Conservation (phyloP, 805 yeast genomes). For the Candida sphagnicola region DNA sequence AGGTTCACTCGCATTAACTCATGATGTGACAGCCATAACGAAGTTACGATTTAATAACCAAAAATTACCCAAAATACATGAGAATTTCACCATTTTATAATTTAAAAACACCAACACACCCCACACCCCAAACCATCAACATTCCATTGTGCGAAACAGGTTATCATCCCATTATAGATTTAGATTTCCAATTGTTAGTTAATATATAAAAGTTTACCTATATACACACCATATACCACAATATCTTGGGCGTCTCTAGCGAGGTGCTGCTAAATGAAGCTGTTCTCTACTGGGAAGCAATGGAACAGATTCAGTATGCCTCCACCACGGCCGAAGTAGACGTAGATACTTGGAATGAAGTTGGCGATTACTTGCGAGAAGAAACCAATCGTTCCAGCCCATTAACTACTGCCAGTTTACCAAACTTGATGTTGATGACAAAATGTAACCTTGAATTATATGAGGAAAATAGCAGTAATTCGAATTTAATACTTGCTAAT, state of each 20-base stretch:
- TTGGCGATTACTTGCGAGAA: constrained; percentile 20
- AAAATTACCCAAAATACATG: background rate
- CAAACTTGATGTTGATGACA: constrained; percentile 1
- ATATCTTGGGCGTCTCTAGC: too few species aligned
- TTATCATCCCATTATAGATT: background rate
- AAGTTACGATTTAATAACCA: background rate
- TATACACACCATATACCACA: background rate
- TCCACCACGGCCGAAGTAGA: background rate
- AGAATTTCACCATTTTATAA: background rate
- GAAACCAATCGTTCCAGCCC: constrained; percentile 12
- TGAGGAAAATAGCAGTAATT: background rate
- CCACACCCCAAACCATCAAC: background rate
- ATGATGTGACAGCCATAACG: too few species aligned
- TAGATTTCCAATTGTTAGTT: background rate
- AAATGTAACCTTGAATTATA: background rate
- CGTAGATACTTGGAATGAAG: constrained; percentile 5
- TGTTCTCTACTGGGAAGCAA: background rate
- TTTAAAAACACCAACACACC: background rate
- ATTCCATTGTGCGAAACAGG: background rate
- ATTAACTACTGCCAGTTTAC: background rate
- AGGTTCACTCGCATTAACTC: too few species aligned
- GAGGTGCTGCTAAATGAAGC: background rate
- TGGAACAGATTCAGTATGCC: background rate
- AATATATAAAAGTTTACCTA: background rate
- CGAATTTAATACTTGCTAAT: constrained; percentile 12